Evolutionary conservation across 2,329 filamentous ascomycete species (phyloP).

Genomic region (Stromatinia cepivora): DNA sequence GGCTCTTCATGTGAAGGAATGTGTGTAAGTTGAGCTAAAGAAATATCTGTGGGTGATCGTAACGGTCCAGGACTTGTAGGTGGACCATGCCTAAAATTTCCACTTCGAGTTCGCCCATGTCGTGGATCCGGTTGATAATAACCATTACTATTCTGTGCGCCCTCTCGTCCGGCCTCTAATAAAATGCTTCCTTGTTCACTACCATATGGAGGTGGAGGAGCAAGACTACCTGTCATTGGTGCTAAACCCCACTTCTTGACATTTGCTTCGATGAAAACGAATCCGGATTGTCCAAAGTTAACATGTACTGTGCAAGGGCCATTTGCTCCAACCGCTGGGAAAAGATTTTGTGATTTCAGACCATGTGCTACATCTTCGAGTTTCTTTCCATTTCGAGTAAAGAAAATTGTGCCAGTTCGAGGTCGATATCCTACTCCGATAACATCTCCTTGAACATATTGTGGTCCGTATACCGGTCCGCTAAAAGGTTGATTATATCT

Average conservation of each 20-base stretch:
- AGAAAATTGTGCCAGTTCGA: conserved; percentile 92
- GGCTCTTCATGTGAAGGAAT: conserved; percentile 67
- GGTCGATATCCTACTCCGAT: conserved; percentile 94
- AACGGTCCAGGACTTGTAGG: conserved; percentile 86
- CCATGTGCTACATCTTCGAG: conserved; percentile 93
- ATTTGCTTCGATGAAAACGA: conserved; percentile 98
- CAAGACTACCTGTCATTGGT: conserved; percentile 91
- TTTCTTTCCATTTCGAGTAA: conserved; percentile 97
- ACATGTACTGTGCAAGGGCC: conserved; percentile 91
- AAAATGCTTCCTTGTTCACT: conserved; percentile 96
- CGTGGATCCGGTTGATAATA: conserved; percentile 44
- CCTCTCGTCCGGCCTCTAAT: conserved; percentile 74
- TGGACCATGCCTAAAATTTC: conserved; percentile 70
- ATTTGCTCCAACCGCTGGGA: conserved; percentile 94
- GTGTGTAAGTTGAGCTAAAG: conserved; percentile 80
- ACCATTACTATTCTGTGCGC: conserved; percentile 48
- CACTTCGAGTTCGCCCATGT: conserved; percentile 74
- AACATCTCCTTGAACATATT: conserved; percentile 89
- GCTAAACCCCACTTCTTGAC: conserved; percentile 99
- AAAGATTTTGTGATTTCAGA: conserved; percentile 93
- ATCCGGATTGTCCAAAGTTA: conserved; percentile 96
- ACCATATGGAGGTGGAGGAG: conserved; percentile 93
- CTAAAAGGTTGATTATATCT: conserved; percentile 92
- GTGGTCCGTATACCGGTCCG: conserved; percentile 76
- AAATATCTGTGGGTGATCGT: conserved; percentile 93